These are phyloP conservation scores for Plenodomus biglobosus DNA, from an alignment of 2,329 filamentous ascomycete species.

Conservation along the genomic window DNA sequence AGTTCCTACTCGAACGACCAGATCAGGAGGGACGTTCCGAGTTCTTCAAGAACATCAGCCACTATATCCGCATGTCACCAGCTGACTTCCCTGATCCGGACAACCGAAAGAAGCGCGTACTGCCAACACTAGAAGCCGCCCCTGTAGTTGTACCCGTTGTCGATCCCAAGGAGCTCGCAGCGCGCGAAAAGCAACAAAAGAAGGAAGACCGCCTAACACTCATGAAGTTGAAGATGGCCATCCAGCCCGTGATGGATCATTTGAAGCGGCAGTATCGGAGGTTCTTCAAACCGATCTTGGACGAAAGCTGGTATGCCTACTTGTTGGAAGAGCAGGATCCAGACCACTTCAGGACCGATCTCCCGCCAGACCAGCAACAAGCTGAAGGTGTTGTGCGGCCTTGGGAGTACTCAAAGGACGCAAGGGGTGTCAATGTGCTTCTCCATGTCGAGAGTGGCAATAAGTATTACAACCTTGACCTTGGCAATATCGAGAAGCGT, in stretches of 20 bases:
- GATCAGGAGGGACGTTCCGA: slow-evolving; percentile 67
- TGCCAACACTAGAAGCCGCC: slow-evolving; percentile 74
- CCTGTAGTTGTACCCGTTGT: slow-evolving; percentile 59
- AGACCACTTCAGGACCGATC: slow-evolving; percentile 61
- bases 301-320: slow-evolving; percentile 73
- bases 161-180: slow-evolving; percentile 64
- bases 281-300: slow-evolving; percentile 76
- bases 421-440: slow-evolving; percentile 74
- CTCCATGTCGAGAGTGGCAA: slow-evolving; percentile 74
- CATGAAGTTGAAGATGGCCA: slow-evolving; percentile 82
- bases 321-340: slow-evolving; percentile 83
- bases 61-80: slow-evolving; percentile 77
- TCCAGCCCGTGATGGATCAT: slow-evolving; percentile 97
- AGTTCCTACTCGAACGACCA: slow-evolving; percentile 69
- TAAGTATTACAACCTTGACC: slow-evolving; percentile 94
- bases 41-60: slow-evolving; percentile 75
- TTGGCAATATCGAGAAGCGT: slow-evolving; percentile 91
- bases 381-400: slow-evolving; percentile 64
- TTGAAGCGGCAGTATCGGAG: slow-evolving; percentile 88
- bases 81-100: slow-evolving; percentile 83
- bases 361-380: slow-evolving; percentile 57
- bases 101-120: slow-evolving; percentile 80
- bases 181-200: slow-evolving; percentile 77
- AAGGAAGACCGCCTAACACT: slow-evolving; percentile 80
- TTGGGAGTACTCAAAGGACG: slow-evolving; percentile 78